Evolutionary conservation across 768 basidiomycete genomes (phyloP), one percentile per base, ranked within the genome.

Genomic region (Termitomyces sp.): DNA sequence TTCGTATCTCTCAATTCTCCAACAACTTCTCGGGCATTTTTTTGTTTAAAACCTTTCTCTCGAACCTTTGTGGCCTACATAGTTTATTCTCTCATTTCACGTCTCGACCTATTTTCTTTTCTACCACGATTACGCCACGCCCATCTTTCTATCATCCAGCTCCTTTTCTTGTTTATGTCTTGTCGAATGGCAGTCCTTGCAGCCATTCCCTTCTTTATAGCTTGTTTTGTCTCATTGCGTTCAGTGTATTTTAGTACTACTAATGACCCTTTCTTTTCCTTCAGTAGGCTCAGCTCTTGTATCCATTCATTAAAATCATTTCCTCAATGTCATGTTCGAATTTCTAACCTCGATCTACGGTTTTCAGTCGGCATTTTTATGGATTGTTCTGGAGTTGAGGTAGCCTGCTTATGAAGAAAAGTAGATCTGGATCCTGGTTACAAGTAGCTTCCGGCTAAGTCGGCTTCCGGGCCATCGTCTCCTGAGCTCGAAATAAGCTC

Each of bases 1-100:
- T 56, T 59, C 16, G 54, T 65, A 64, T 67, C 58, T 61, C 53
- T 62, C 43, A 59, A 49, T 60, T 56, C 44, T 46, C 42, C 49
- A 54, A 25, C 44, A 52, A 50, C 54, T 43, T 62, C 35, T 42
- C 25, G 19, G 43, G 56, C 54, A 28, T 53, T 40, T 58, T 58
- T 27, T 27, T 50, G 48, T 27, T 27, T 56, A 47, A 37, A 40
- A 32, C 35, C 19, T 56, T 30, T 56, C 16, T 35, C 39, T 50
- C 17, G 17, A 51, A 55, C 40, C 3, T 49, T 28, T 53, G 8
- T 54, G 34, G 30, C 28, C 37, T 58, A 47, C 58, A 30, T 63
- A 44, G 60, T 42, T 51, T 53, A 48, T 64, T 42, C 35, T 60
- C 55, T 47, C 49, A 35, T 58, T 40, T 46, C 41, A 39, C 21